Conservation (phyloP, 768 basidiomycete species). For the Leccinum rimulosum region DNA sequence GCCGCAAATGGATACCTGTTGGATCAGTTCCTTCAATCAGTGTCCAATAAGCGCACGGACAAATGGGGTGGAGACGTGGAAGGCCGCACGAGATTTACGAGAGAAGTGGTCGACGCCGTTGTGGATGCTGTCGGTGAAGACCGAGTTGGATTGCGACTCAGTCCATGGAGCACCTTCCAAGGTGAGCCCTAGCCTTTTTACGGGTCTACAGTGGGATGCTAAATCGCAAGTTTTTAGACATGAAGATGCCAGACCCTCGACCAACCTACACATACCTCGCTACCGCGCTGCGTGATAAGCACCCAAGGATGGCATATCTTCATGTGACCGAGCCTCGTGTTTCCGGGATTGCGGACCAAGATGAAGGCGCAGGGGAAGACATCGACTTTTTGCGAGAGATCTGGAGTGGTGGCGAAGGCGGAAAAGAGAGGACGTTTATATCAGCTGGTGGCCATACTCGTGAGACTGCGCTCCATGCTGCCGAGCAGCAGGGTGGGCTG, state of each 20-base stretch:
- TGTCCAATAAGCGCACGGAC: no score
- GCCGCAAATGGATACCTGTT: slow-evolving; percentile 44
- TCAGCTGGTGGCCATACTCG: no score
- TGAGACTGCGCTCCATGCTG: slow-evolving; percentile 36
- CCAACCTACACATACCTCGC: neutral
- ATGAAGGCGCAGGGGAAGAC: neutral
- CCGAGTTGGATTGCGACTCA: neutral
- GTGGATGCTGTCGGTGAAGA: no score
- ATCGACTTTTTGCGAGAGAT: neutral
- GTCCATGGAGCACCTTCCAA: neutral
- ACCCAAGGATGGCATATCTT: neutral
- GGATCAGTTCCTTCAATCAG: slow-evolving; percentile 53
- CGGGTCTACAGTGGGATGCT: no score
- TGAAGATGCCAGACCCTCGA: neutral
- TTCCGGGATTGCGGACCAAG: neutral
- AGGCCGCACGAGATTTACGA: slow-evolving; percentile 44
- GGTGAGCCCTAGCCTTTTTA: no score
- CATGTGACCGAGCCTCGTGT: neutral
- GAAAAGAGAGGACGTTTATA: neutral
- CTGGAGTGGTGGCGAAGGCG: slow-evolving; percentile 15
- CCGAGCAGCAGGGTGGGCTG: slow-evolving; percentile 28
- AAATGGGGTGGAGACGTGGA: slow-evolving; percentile 56
- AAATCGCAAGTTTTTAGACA: neutral
- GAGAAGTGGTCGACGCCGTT: slow-evolving; percentile 34
- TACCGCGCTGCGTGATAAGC: neutral